Percentiles rank a stretch among this genome's conserved stretches.
Conservation (phyloP, 2,329 filamentous ascomycete genomes). For the Neobulgaria alba region DNA sequence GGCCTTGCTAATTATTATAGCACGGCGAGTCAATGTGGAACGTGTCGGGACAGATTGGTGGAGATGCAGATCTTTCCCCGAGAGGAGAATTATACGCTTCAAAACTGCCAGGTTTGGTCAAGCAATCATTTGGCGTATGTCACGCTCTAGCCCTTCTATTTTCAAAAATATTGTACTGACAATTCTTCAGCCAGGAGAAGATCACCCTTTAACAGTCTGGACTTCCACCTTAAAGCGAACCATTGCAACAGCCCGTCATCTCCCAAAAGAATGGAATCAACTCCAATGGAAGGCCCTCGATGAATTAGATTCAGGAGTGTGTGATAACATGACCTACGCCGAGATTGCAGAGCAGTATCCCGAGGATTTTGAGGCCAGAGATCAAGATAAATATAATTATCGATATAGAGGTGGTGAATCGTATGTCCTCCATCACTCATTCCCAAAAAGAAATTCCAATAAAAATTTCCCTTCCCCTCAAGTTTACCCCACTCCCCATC, state of each 20-base stretch:
- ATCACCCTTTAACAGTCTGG: constrained; percentile 60
- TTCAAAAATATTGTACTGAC: too few species aligned
- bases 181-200: constrained; percentile 27
- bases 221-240: constrained; percentile 74
- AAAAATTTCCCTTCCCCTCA: not conserved
- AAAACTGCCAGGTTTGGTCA: constrained; percentile 75
- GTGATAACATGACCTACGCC: constrained; percentile 80
- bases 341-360: constrained; percentile 88
- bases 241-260: constrained; percentile 80
- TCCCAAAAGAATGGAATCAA: constrained; percentile 78
- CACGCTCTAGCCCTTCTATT: constrained; percentile 15
- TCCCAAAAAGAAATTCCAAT: too few species aligned
- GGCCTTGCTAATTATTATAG: constrained; percentile 35
- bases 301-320: constrained; percentile 92
- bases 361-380: constrained; percentile 88
- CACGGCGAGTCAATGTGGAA: constrained; percentile 96
- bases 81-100: constrained; percentile 82
- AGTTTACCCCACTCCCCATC: not conserved
- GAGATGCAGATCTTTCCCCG: constrained; percentile 77
- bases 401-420: constrained; percentile 94
- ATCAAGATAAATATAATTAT: constrained; percentile 99
- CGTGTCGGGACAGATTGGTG: constrained; percentile 81
- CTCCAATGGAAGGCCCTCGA: constrained; percentile 98
- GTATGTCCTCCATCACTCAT: constrained; percentile 30
- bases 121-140: constrained; percentile 76